A percentile compares a stretch with the other conserved stretches of the same genome.
phyloP scores from a whole-genome alignment of 2,329 filamentous ascomycete genomes.

The Verticillium alfalfae region DNA sequence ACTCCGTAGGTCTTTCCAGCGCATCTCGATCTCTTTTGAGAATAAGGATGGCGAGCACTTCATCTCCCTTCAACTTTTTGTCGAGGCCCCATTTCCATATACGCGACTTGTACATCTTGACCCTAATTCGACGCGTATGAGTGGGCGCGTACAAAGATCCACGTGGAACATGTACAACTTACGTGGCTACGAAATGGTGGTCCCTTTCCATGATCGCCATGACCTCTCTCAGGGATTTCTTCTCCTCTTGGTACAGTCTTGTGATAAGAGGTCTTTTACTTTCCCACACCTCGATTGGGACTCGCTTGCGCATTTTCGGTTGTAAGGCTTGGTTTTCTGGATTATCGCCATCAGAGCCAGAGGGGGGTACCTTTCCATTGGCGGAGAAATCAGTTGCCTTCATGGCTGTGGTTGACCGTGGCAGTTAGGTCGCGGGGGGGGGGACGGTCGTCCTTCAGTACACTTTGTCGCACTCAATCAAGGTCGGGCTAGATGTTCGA shows the following conservation, averaged over 20 bases:
- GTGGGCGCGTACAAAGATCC: background rate
- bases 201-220: slow-evolving; percentile 31
- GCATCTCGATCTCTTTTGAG: slow-evolving; percentile 29
- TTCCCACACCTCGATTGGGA: slow-evolving; percentile 25
- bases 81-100: slow-evolving; percentile 35
- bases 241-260: slow-evolving; percentile 31
- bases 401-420: background rate
- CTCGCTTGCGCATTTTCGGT: slow-evolving; percentile 17
- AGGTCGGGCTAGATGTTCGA: background rate
- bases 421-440: background rate
- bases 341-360: slow-evolving; percentile 21
- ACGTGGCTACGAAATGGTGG: slow-evolving; percentile 32
- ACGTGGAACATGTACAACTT: slow-evolving; percentile 11
- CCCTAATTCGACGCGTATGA: slow-evolving; percentile 16
- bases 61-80: slow-evolving; percentile 34
- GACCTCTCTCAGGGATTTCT: slow-evolving; percentile 32
- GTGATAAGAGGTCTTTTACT: slow-evolving; percentile 28
- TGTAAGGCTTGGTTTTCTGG: slow-evolving; percentile 13
- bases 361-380: slow-evolving; percentile 16
- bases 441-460: background rate
- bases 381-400: background rate
- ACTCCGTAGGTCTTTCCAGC: slow-evolving; percentile 24
- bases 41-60: slow-evolving; percentile 31
- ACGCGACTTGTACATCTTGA: slow-evolving; percentile 37
- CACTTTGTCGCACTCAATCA: background rate